phyloP scores from a whole-genome alignment of 225 moss, liverwort and hornwort species.

The Rhytidiadelphus loreus region DNA sequence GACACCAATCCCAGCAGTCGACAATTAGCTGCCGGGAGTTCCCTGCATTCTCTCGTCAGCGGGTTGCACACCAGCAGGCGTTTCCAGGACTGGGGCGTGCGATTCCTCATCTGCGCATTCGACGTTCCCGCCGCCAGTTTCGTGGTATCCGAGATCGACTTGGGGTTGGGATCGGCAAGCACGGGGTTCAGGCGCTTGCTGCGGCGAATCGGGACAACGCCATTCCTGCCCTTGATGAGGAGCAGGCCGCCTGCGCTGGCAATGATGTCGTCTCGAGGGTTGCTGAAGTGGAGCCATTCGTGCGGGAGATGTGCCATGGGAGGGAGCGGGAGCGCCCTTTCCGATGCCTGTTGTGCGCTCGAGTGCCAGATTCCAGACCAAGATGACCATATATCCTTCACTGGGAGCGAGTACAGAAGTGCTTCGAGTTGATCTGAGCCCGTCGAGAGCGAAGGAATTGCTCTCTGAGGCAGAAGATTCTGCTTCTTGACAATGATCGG shows the following conservation, averaged over 20 bases:
- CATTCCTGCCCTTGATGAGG: not conserved
- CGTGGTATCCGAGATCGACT: not conserved
- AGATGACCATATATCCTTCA: not conserved
- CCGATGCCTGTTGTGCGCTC: not conserved
- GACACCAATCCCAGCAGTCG: not conserved
- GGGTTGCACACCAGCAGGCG: not conserved
- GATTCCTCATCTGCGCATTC: accelerated
- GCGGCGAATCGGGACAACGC: not conserved
- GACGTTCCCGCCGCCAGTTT: not conserved
- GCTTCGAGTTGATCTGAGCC: accelerated
- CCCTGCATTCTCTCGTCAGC: not conserved
- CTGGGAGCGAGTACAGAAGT: no score
- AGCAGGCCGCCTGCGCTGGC: not conserved
- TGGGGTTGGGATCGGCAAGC: not conserved
- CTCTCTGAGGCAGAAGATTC: not conserved
- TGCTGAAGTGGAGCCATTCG: not conserved
- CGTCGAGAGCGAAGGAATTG: no score
- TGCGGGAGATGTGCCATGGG: not conserved
- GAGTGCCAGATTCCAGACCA: not conserved
- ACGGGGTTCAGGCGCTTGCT: not conserved
- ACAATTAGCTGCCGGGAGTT: not conserved
- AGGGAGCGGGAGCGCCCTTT: no score
- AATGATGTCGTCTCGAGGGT: no score
- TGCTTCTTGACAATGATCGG: not conserved
- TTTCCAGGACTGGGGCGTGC: not conserved